Evolutionary conservation across 1,139 yeast genomes (phyloP), one percentile per base, ranked within the genome.

Genomic region (Diutina pseudorugosa): DNA sequence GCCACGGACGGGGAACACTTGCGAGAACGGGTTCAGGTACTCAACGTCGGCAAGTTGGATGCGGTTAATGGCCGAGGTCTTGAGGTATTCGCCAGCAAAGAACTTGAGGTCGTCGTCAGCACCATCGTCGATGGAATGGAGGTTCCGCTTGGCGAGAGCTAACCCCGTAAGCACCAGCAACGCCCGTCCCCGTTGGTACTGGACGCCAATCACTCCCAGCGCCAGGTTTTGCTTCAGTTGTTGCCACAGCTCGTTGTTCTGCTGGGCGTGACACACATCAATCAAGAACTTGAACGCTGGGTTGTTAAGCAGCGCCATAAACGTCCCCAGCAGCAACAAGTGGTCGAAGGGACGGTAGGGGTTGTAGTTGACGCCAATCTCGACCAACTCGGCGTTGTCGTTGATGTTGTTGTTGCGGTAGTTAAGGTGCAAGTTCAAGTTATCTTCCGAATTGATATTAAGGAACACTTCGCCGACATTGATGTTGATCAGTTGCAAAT

Each of bases 341-440:
- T 67, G 73, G 57, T 73, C 76, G 53, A 65, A 69, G 19, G 78
- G 78, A 57, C 71, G 72, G 60, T 73, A 74, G 8, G 79, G 79
- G 54, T 69, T 71, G 58, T 74, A 74, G 58, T 70, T 65, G 33
- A 73, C 77, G 8, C 74, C 75, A 43, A 72, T 60, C 52, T 69
- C 63, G 51, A 73, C 73, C 51, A 63, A 57, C 59, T 74, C 79
- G 9, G 73, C 77, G 58, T 74, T 73, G 51, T 68, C 68, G 59
- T 72, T 70, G 61, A 73, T 71, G 60, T 73, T 73, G 58, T 70
- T 71, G 61, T 73, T 73, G 56, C 68, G 60, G 58, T 74, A 73
- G 57, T 71, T 67, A 57, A 73, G 65, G 51, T 65, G 65, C 48
- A 74, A 65, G 56, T 69, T 72, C 59, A 73, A 63, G 52, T 67